Base-by-base conservation (phyloP, 208 protist species). In the Crithidia brevicula region DNA sequence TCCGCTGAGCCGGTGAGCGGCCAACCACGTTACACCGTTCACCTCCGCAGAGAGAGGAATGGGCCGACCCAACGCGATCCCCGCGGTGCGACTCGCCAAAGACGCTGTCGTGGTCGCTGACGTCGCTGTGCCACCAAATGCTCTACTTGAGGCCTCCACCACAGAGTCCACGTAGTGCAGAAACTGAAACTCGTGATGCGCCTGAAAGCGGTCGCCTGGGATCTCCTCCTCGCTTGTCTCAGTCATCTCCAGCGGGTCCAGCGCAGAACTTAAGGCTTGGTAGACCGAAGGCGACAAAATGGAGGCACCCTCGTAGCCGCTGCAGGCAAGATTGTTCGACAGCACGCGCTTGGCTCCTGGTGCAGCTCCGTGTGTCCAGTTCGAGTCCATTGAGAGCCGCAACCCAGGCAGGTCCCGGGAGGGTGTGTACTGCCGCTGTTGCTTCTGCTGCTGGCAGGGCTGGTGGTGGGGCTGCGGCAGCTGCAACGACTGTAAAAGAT, bases 11-110 rank as follows among this genome's bases (percentile, higher is more conserved):
- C 81, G 68, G 59, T 88, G 72, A 10, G 67, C 74, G 6, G 77
- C 83, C 27, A 92, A 74, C 86, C 86, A 92, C 38, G 81, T 67
- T 30, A 83, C 51, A 23, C 86, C 86, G 69, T 87, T 92, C 10
- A 58, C 33, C 62, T 92, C 86, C 7, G 79, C 62, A 38, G 18
- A 67, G 18, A 79, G 46, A 2, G 74, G 74, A 16, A 79, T 54
- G 2, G 67, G 42, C 36, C 59, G 57, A 16, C 50, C 40, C n/a
- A n/a, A n/a, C n/a, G n/a, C n/a, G n/a, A n/a, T n/a, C n/a, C n/a
- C n/a, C 15, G 7, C 40, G 1, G 16, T 45, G 27, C 31, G n/a
- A 13, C 31, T 40, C 36, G 15, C 36, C 8, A 7, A 16, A 7
- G 28, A 10, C 28, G 20, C 23, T 9, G 3, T 28, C 0, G 18